Evolutionary conservation across 2,329 filamentous ascomycete genomes (phyloP), one percentile per base, ranked within the genome.

Genomic region (Rasamsonia emersonii): DNA sequence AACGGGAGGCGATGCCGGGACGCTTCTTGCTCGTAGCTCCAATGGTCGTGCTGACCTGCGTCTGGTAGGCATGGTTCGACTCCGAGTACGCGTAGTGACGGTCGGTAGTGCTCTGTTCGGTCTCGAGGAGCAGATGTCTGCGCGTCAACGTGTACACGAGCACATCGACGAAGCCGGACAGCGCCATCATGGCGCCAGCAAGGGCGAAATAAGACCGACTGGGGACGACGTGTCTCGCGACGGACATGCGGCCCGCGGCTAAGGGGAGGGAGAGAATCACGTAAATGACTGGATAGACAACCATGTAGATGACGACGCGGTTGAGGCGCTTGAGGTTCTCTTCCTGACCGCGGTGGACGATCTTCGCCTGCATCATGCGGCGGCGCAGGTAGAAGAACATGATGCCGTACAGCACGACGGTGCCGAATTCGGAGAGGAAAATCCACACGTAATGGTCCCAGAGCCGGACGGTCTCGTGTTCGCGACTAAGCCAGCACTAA

Each of bases 261-360:
- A 73, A 64, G 1, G 80, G 79, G 14, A 86, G 65, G 33, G 79
- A 82, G 25, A 75, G 43, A 9, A 78, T 56, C 3, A 72, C 71
- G 47, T 83, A 83, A 5, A 57, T 61, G 9, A 68, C 49, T 3
- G 62, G 62, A 35, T 65, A 65, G 32, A 65, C 60, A 24, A 64
- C 56, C 62, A 65, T 65, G 51, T 64, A 65, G 27, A 56, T 56
- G 28, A 62, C 57, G 2, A 64, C 61, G 17, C 62, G 58, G 11
- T 54, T 55, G 6, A 64, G 44, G 8, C 56, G 58, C 32, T 50
- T 49, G n/a, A 63, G 44, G 37, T 53, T 56, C 26, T 60, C 23
- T 23, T 26, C 27, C 5, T 35, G 28, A n/a, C n/a, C n/a, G n/a
- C n/a, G n/a, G n/a, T n/a, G n/a, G n/a, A n/a, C n/a, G n/a, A n/a